Conservation (phyloP, 2,329 filamentous ascomycete genomes). For the Dryadomyces quercus-mongolicae region DNA sequence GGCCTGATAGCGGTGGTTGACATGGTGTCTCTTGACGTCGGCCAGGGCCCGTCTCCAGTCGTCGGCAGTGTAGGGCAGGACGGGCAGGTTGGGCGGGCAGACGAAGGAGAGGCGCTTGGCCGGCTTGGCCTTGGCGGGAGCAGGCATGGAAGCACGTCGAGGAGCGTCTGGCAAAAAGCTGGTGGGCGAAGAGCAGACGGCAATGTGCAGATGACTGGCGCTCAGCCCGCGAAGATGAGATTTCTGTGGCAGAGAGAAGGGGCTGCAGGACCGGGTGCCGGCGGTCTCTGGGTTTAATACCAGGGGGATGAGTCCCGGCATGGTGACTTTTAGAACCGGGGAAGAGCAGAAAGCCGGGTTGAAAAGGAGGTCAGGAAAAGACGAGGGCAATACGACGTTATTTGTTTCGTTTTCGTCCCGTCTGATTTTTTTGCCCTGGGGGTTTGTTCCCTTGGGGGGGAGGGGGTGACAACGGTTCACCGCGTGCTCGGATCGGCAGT, state of each 20-base stretch:
- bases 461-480: too few relatives aligned
- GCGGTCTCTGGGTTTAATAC: slow-evolving; percentile 9
- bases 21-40: slow-evolving; percentile 42
- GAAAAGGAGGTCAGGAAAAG: not conserved
- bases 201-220: not conserved
- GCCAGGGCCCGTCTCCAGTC: slow-evolving; percentile 40
- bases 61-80: slow-evolving; percentile 28
- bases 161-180: not conserved
- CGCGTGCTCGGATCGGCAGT: not conserved
- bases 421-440: not conserved
- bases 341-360: not conserved
- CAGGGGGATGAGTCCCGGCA: slow-evolving; percentile 14
- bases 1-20: slow-evolving; percentile 36
- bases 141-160: slow-evolving; percentile 7
- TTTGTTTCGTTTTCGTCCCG: not conserved
- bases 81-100: slow-evolving; percentile 5
- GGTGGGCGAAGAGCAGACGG: not conserved
- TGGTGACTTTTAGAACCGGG: not conserved
- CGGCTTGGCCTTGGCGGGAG: slow-evolving; percentile 5
- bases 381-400: not conserved
- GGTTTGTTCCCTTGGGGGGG: too few relatives aligned
- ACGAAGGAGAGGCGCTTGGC: slow-evolving; percentile 14
- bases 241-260: slow-evolving; percentile 2
- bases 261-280: slow-evolving; percentile 9
- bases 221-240: slow-evolving; percentile 7